Conservation (phyloP, 2,329 filamentous ascomycete genomes). For the Nemania sp. region DNA sequence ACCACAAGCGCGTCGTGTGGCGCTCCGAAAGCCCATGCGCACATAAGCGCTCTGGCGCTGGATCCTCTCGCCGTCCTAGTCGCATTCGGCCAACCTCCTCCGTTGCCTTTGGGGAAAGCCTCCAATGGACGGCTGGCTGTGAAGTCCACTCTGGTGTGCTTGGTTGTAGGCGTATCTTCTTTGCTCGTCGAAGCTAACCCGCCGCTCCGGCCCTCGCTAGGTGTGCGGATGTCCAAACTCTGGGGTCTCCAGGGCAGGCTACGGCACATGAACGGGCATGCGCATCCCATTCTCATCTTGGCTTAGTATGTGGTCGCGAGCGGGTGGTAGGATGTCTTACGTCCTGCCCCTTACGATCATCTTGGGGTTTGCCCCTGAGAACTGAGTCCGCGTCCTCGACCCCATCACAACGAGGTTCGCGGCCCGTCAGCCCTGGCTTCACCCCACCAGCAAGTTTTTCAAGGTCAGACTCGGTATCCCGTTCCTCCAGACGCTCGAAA, state of each 20-base stretch:
- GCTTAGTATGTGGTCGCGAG: slow-evolving; percentile 13
- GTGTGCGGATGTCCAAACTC: neutral
- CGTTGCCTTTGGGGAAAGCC: slow-evolving; percentile 35
- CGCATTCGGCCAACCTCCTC: slow-evolving; percentile 32
- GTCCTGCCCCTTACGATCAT: slow-evolving; percentile 13
- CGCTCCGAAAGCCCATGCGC: neutral
- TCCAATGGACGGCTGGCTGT: slow-evolving; percentile 27
- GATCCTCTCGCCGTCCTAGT: slow-evolving; percentile 22
- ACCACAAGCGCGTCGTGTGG: neutral
- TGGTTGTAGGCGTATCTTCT: slow-evolving; percentile 10
- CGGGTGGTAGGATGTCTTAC: neutral
- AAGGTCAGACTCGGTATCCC: slow-evolving; percentile 11
- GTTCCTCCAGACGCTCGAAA: slow-evolving; percentile 24
- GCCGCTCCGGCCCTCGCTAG: slow-evolving; percentile 8
- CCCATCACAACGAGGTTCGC: slow-evolving; percentile 18
- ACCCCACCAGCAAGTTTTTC: slow-evolving; percentile 11
- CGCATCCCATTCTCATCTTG: slow-evolving; percentile 17
- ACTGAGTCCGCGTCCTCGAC: neutral
- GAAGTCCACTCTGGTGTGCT: slow-evolving; percentile 22
- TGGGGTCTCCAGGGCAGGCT: neutral
- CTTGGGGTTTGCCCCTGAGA: slow-evolving; percentile 13
- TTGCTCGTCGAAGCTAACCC: neutral
- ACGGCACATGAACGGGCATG: slow-evolving; percentile 3
- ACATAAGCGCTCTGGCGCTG: slow-evolving; percentile 11
- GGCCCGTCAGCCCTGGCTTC: slow-evolving; percentile 30